phyloP scores from a whole-genome alignment of 2,329 filamentous ascomycete genomes.

The Cadophora sp. region DNA sequence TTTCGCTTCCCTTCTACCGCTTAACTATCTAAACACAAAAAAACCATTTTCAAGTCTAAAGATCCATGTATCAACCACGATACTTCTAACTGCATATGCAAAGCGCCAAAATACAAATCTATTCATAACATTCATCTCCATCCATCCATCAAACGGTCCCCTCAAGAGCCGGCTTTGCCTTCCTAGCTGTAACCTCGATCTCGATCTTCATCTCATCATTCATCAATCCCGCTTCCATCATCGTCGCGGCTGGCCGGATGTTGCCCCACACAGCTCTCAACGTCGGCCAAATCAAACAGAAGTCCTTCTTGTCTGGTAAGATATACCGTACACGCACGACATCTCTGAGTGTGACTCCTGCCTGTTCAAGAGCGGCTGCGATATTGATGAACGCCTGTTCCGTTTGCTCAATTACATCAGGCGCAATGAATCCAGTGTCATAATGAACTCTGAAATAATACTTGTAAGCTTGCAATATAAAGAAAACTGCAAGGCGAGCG shows the following conservation, averaged over 20 bases:
- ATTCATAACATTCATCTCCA: not conserved
- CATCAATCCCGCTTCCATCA: slow-evolving; percentile 20
- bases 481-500: not conserved
- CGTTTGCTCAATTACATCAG: slow-evolving; percentile 14
- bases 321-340: slow-evolving; percentile 21
- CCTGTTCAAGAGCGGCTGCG: slow-evolving; percentile 17
- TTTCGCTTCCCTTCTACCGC: too few species aligned
- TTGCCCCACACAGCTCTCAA: slow-evolving; percentile 9
- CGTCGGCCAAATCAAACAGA: slow-evolving; percentile 15
- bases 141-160: slow-evolving; percentile 4
- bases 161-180: slow-evolving; percentile 6
- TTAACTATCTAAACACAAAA: too few species aligned
- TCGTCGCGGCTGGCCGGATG: slow-evolving; percentile 10
- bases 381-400: slow-evolving; percentile 20
- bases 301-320: slow-evolving; percentile 18
- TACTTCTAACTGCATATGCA: not conserved
- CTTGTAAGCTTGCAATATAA: not conserved
- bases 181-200: slow-evolving; percentile 19
- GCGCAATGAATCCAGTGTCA: slow-evolving; percentile 11
- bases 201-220: slow-evolving; percentile 20
- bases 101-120: not conserved
- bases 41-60: too few species aligned
- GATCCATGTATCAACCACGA: not conserved
- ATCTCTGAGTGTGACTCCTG: slow-evolving; percentile 7
- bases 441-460: slow-evolving; percentile 10